These are phyloP conservation scores for Kodamaea plutei DNA, from an alignment of 1,139 yeast genomes.

Conservation along the genomic window DNA sequence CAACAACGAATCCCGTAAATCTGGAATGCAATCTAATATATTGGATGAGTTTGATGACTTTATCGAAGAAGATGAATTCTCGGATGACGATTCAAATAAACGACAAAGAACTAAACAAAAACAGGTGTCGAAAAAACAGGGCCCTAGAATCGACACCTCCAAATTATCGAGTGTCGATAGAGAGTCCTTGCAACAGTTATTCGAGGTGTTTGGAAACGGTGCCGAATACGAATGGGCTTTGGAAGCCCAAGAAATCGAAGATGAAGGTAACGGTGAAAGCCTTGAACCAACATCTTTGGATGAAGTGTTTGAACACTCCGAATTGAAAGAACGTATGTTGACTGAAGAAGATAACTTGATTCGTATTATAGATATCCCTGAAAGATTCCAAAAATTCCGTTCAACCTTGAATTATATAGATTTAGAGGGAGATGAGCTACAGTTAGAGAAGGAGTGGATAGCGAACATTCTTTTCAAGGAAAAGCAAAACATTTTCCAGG, in stretches of 20 bases:
- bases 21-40: constrained; percentile 36
- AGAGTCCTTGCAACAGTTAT: constrained; percentile 87
- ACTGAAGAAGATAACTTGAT: constrained; percentile 90
- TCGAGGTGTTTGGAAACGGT: constrained; percentile 96
- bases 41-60: constrained; percentile 92
- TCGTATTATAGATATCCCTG: constrained; percentile 87
- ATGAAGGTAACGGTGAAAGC: constrained; percentile 50
- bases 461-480: constrained; percentile 53
- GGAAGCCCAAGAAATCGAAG: constrained; percentile 78
- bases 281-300: constrained; percentile 63
- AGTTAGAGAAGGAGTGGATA: constrained; percentile 76
- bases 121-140: constrained; percentile 35
- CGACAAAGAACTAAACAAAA: constrained; percentile 35
- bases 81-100: constrained; percentile 79
- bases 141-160: constrained; percentile 47
- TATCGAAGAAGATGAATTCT: constrained; percentile 94
- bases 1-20: constrained; percentile 29
- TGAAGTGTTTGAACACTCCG: constrained; percentile 93
- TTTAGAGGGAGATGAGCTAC: constrained; percentile 64
- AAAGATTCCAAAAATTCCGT: constrained; percentile 80
- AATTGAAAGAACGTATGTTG: constrained; percentile 81
- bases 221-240: constrained; percentile 98
- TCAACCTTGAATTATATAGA: constrained; percentile 60
- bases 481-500: constrained; percentile 34
- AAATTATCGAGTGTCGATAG: constrained; percentile 80